Base-by-base conservation (phyloP, 352 stramenopile genomes). In the Blastocystis sp. region DNA sequence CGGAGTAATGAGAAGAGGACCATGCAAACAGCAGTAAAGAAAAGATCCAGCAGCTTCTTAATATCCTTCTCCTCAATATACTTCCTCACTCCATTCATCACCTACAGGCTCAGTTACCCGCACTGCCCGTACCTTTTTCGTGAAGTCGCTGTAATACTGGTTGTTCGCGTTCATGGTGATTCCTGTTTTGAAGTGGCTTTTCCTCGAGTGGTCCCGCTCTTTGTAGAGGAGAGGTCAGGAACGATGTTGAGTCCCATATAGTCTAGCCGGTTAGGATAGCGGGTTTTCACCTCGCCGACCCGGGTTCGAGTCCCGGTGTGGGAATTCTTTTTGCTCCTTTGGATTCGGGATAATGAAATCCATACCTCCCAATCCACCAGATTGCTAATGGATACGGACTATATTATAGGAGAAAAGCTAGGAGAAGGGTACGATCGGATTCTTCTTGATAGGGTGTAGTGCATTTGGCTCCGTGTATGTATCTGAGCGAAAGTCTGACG, bases 211-310 rank as follows among this genome's bases (percentile, higher is more conserved):
- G 14, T 5, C 23, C 34, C 34, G 2, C 7, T 41, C 53, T 60
- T 53, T 56, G 19, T 77, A 61, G 45, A 34, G 14, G 45, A 59
- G n/a, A 17, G n/a, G 4, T n/a, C 10, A 61, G 53, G 4, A 34
- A 34, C n/a, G 14, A 61, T n/a, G 4, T 4, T 38, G 21, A 59
- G 66, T 77, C 66, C 66, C 66, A 77, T 77, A 43, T 77, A 77
- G 66, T 77, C 66, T 77, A 77, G 66, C 66, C 34, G 66, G 66
- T 77, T 77, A 77, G 66, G 66, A 77, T 77, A 77, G 66, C 66
- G 66, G 66, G 66, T 77, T 77, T 77, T 77, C 66, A 77, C 66
- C 66, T 77, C 66, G 66, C 66, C 66, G 66, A 77, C 66, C 66
- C 66, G 66, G 66, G 66, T 77, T 77, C 66, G 66, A 77, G 66